These are phyloP conservation scores for Aspergillus piperis DNA, from an alignment of 2,329 filamentous ascomycete species.

Conservation along the genomic window DNA sequence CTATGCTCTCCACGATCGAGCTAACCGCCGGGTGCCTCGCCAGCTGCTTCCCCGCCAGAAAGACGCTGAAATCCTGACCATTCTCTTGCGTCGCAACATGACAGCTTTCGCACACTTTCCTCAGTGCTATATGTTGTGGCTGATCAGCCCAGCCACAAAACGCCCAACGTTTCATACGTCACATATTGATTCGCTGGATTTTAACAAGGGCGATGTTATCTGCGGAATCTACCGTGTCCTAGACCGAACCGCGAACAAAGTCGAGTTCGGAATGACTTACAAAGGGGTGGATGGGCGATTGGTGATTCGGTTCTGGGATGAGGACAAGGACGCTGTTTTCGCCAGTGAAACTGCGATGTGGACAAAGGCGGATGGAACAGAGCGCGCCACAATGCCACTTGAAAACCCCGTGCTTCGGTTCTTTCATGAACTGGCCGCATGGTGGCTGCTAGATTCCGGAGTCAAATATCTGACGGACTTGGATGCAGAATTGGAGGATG, in stretches of 20 bases:
- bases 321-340: slow-evolving; percentile 24
- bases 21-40: slow-evolving; percentile 25
- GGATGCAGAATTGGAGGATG: slow-evolving; percentile 10
- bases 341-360: slow-evolving; percentile 36
- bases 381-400: slow-evolving; percentile 28
- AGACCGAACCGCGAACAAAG: slow-evolving; percentile 24
- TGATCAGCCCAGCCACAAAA: slow-evolving; percentile 20
- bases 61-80: slow-evolving; percentile 26
- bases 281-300: slow-evolving; percentile 27
- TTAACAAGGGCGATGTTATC: slow-evolving; percentile 33
- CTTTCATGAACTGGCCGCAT: slow-evolving; percentile 37
- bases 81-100: slow-evolving; percentile 39
- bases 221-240: slow-evolving; percentile 36
- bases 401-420: slow-evolving; percentile 31
- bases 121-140: slow-evolving; percentile 31
- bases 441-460: slow-evolving; percentile 41
- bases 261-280: slow-evolving; percentile 35
- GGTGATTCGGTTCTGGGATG: slow-evolving; percentile 26
- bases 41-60: slow-evolving; percentile 22
- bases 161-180: slow-evolving; percentile 27
- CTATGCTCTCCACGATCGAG: slow-evolving; percentile 26
- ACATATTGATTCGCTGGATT: slow-evolving; percentile 31
- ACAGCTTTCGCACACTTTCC: slow-evolving; percentile 34
- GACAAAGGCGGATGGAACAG: slow-evolving; percentile 18
- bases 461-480: slow-evolving; percentile 31